Base-by-base conservation (phyloP, 306 rosid species). In the Rosa lucieae region DNA sequence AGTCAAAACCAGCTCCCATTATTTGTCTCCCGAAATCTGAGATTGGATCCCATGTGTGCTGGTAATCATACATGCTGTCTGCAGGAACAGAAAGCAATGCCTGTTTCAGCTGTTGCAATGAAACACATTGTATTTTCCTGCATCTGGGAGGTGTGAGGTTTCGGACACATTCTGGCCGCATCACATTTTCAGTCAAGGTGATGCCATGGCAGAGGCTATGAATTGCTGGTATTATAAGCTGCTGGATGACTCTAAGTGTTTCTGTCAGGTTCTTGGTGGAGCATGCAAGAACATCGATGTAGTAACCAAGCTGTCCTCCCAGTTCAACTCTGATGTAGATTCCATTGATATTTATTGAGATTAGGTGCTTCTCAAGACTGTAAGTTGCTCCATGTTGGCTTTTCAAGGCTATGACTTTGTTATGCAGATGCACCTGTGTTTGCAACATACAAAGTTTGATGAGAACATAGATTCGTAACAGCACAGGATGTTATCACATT, bases 31-130 rank as follows among this genome's bases (percentile, higher is more conserved):
- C 92, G 0, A 90, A 85, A 67, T 95, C 99, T 10, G 74, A 72
- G 43, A 93, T 93, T 5, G 86, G 80, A 69, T 84, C 84, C 99
- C 97, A 95, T 17, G 97, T 95, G 88, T 91, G 98, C 83, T 95
- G 98, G 89, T 95, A 93, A 77, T 93, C 99, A 81, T 91, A 95
- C 98, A 95, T 95, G 80, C 92, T 78, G 18, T 95, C 99, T 42
- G 97, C 99, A 32, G 97, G 93, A 81, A 93, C 92, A 15, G 98
- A 91, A 48, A 91, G 93, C 17, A 95, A 75, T 21, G 99, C 98
- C 46, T 82, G 87, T 87, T 93, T 95, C 88, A 95, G 84, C 80
- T 79, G 91, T 58, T 86, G 96, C 70, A 95, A 42, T 12, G 98
- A 85, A 61, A 84, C 92, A 55, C 71, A 82, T 67, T 95, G 98